These are phyloP conservation scores for Cicer pinnatifidum DNA, from an alignment of 306 rosid species.

Conservation along the genomic window DNA sequence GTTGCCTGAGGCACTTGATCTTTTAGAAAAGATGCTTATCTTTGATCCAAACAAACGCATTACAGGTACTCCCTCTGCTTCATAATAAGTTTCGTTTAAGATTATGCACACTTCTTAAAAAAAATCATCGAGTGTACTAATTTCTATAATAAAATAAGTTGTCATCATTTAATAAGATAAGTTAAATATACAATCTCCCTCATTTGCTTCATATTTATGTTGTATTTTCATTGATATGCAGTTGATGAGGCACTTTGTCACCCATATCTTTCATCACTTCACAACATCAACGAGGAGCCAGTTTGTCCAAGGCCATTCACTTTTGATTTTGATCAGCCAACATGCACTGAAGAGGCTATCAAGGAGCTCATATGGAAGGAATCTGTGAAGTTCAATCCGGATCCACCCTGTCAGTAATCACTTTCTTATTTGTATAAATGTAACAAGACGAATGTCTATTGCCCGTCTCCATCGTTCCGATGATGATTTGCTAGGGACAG, in stretches of 20 bases:
- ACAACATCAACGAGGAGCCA: slow-evolving; percentile 80
- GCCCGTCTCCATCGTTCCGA: slow-evolving; percentile 47
- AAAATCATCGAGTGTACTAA: too few species aligned
- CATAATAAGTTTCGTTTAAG: too few species aligned
- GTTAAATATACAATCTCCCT: too few species aligned
- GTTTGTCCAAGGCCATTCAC: slow-evolving; percentile 79
- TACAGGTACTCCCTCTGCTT: slow-evolving; percentile 56
- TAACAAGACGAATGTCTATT: slow-evolving; percentile 45
- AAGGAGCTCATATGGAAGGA: slow-evolving; percentile 96
- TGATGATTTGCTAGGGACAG: slow-evolving; percentile 48
- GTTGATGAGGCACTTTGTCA: slow-evolving; percentile 95
- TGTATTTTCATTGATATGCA: slow-evolving; percentile 47
- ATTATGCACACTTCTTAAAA: too few species aligned
- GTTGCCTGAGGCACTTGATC: slow-evolving; percentile 81
- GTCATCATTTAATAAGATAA: too few species aligned
- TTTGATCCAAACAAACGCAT: slow-evolving; percentile 94
- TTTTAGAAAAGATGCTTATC: slow-evolving; percentile 94
- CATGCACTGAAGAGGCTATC: slow-evolving; percentile 90
- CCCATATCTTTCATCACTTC: slow-evolving; percentile 84
- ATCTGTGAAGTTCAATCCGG: slow-evolving; percentile 91
- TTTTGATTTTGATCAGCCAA: slow-evolving; percentile 90
- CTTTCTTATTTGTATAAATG: slow-evolving; percentile 49
- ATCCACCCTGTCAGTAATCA: slow-evolving; percentile 63
- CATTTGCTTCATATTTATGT: slow-evolving; percentile 15
- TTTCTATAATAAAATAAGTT: too few species aligned